phyloP scores from a whole-genome alignment of 805 yeast species.

The Monosporozyma servazzii region DNA sequence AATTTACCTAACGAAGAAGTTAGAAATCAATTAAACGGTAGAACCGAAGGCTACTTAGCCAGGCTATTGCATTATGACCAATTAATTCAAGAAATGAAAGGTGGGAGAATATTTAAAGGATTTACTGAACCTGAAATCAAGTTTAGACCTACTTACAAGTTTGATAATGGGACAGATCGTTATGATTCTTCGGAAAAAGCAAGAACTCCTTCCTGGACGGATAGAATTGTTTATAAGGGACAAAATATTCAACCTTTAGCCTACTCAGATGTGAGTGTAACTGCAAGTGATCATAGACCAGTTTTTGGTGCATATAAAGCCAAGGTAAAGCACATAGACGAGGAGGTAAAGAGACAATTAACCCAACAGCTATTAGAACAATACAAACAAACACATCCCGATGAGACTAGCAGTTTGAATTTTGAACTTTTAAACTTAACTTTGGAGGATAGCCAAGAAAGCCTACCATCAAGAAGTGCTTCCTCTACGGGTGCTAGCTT shows the following conservation, averaged over 20 bases:
- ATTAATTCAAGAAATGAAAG: conserved; percentile 60
- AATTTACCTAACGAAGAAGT: conserved; percentile 65
- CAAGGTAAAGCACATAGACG: conserved; percentile 60
- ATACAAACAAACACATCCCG: conserved; percentile 35
- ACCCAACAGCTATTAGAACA: conserved; percentile 50
- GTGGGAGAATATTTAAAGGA: conserved; percentile 62
- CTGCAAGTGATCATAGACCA: conserved; percentile 84
- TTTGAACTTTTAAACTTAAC: conserved; percentile 15
- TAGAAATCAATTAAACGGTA: conserved; percentile 41
- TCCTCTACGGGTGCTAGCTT: conserved; percentile 4
- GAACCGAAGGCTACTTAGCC: conserved; percentile 31
- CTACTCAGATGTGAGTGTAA: conserved; percentile 58
- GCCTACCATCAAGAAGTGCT: not conserved
- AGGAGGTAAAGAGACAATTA: conserved; percentile 45
- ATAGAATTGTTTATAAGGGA: conserved; percentile 67
- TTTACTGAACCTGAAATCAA: conserved; percentile 68
- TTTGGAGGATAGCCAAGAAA: conserved; percentile 4
- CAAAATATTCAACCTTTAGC: conserved; percentile 48
- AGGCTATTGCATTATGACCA: conserved; percentile 67
- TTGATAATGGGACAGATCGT: conserved; percentile 67
- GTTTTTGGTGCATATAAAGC: conserved; percentile 74
- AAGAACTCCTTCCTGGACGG: conserved; percentile 95
- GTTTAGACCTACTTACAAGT: conserved; percentile 88
- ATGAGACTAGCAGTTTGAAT: conserved; percentile 17
- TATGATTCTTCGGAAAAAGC: conserved; percentile 90